A percentile compares a stretch with the other conserved stretches of the same genome.
Evolutionary conservation across 2,329 filamentous ascomycete genomes (phyloP).

Genomic region (Rutstroemia sp.): DNA sequence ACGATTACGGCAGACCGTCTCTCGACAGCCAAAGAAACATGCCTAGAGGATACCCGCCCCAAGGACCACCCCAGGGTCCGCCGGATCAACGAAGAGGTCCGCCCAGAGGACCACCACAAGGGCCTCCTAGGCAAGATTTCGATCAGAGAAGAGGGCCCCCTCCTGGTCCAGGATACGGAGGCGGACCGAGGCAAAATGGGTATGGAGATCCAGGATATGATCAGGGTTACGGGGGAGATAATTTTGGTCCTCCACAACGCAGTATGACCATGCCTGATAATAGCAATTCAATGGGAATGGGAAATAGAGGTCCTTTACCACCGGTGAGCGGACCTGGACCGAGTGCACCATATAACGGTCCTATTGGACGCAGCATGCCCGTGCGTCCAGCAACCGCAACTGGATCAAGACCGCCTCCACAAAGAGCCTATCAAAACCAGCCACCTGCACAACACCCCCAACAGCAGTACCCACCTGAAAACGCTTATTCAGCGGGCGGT

Average conservation of each 20-base stretch:
- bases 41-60: slow-evolving; percentile 19
- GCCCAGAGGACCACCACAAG: slow-evolving; percentile 10
- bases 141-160: slow-evolving; percentile 6
- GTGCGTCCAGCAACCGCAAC: slow-evolving; percentile 49
- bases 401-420: slow-evolving; percentile 44
- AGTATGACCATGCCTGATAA: slow-evolving; percentile 53
- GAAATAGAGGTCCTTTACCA: slow-evolving; percentile 27
- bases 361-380: slow-evolving; percentile 39
- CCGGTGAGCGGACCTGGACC: slow-evolving; percentile 21
- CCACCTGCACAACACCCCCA: slow-evolving; percentile 22
- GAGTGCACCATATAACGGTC: slow-evolving; percentile 40
- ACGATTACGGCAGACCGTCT: slow-evolving; percentile 24
- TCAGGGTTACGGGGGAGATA: slow-evolving; percentile 30
- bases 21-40: slow-evolving; percentile 21
- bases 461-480: slow-evolving; percentile 11
- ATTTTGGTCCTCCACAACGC: slow-evolving; percentile 45
- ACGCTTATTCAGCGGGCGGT: slow-evolving; percentile 10
- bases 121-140: slow-evolving; percentile 10
- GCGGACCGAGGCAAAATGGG: slow-evolving; percentile 18
- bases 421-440: slow-evolving; percentile 43
- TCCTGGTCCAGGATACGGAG: slow-evolving; percentile 13
- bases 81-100: slow-evolving; percentile 22
- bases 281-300: slow-evolving; percentile 34
- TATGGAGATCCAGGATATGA: slow-evolving; percentile 24
- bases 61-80: slow-evolving; percentile 16